phyloP scores from a whole-genome alignment of 2,329 filamentous ascomycete species.

The Penicillium sp. region DNA sequence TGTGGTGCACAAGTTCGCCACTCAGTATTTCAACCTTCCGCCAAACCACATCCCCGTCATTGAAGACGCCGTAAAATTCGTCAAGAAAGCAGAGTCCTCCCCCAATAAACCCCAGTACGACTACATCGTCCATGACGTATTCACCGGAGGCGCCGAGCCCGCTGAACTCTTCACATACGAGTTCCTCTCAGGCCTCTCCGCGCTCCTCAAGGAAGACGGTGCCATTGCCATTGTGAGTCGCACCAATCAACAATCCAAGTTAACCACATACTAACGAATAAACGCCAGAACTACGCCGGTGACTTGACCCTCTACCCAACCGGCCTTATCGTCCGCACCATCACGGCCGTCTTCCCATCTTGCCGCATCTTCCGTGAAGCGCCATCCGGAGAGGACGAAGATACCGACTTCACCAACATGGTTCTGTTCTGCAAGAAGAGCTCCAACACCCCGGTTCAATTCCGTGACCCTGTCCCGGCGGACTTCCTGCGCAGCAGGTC shows the following conservation, averaged over 20 bases:
- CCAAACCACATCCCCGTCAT: constrained; percentile 70
- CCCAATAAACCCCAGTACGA: constrained; percentile 50
- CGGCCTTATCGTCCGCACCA: constrained; percentile 70
- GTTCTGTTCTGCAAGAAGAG: constrained; percentile 83
- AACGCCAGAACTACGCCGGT: constrained; percentile 76
- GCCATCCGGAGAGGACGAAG: constrained; percentile 37
- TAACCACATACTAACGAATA: constrained; percentile 9
- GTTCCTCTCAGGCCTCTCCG: constrained; percentile 63
- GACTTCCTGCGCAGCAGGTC: constrained; percentile 68
- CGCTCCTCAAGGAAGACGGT: constrained; percentile 66
- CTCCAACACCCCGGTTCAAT: constrained; percentile 45
- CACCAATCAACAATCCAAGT: not conserved
- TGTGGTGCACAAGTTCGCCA: constrained; percentile 72
- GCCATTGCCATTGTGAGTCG: constrained; percentile 72
- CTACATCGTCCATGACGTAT: constrained; percentile 96
- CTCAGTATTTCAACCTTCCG: constrained; percentile 71
- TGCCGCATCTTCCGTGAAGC: constrained; percentile 86
- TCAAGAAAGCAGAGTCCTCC: constrained; percentile 41
- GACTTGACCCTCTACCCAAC: constrained; percentile 71
- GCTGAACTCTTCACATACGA: constrained; percentile 76
- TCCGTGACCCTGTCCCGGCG: constrained; percentile 54
- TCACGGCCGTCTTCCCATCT: constrained; percentile 70
- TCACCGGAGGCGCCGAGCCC: constrained; percentile 90
- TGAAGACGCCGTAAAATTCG: constrained; percentile 68
- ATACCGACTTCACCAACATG: constrained; percentile 83